phyloP scores from a whole-genome alignment of 352 stramenopile species.

The Detonula confervacea region DNA sequence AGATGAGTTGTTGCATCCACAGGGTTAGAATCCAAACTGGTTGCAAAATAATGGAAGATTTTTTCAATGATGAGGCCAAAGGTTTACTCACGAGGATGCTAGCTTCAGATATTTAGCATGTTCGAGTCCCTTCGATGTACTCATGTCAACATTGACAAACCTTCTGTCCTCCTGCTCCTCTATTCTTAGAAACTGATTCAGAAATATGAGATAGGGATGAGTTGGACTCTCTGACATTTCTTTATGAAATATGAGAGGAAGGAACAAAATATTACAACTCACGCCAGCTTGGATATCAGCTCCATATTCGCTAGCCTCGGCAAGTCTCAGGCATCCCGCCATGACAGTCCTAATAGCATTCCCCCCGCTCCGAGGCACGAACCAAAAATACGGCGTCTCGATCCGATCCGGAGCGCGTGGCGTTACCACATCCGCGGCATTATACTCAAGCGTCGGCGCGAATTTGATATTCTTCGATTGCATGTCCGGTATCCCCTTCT shows the following conservation, averaged over 20 bases:
- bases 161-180: conserved; percentile 33
- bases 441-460: conserved; percentile 23
- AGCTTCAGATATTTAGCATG: conserved; percentile 44
- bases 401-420: conserved; percentile 31
- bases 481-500: conserved; percentile 43
- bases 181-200: conserved; percentile 27
- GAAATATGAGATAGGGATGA: background rate
- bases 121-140: conserved; percentile 32
- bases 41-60: too few species aligned
- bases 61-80: background rate
- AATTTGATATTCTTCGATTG: conserved; percentile 34
- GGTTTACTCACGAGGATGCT: conserved; percentile 32
- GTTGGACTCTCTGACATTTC: background rate
- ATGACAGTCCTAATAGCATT: conserved; percentile 47
- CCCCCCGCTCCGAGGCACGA: conserved; percentile 35
- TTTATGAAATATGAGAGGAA: background rate
- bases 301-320: conserved; percentile 46
- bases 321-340: conserved; percentile 21
- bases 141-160: conserved; percentile 60
- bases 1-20: background rate
- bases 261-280: conserved; percentile 14
- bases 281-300: conserved; percentile 19
- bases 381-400: conserved; percentile 52
- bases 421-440: conserved; percentile 35
- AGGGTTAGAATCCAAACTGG: conserved; percentile 1